These are phyloP conservation scores for Saccharomyces paradoxus DNA, from an alignment of 805 yeast species.

Conservation along the genomic window DNA sequence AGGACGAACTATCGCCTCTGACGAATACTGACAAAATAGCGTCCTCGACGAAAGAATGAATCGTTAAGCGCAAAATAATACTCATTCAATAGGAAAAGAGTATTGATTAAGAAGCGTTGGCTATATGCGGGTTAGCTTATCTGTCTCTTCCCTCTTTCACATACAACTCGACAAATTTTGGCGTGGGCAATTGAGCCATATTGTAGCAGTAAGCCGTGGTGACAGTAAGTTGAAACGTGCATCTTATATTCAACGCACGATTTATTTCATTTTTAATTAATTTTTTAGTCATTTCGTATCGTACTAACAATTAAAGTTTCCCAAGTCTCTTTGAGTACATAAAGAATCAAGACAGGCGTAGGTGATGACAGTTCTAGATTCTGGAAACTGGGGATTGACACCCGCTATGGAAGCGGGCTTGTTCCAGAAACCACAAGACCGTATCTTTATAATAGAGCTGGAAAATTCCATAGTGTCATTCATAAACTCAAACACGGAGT, in stretches of 20 bases:
- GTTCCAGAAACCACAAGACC: conserved; percentile 36
- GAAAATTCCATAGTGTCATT: conserved; percentile 43
- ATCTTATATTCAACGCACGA: neutral
- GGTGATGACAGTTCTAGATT: neutral
- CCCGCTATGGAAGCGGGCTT: conserved; percentile 35
- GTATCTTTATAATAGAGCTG: conserved; percentile 41
- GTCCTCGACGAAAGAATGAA: neutral
- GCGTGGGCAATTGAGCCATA: neutral
- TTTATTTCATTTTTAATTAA: neutral
- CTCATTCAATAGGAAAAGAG: neutral
- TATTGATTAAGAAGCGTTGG: neutral
- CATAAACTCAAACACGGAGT: conserved; percentile 34
- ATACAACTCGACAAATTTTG: neutral
- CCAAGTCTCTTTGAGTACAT: neutral
- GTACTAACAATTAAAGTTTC: neutral
- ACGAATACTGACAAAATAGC: neutral
- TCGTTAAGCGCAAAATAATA: neutral
- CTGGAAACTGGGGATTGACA: conserved; percentile 14
- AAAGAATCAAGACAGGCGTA: neutral
- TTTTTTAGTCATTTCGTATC: neutral
- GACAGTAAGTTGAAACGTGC: neutral
- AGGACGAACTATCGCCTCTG: neutral
- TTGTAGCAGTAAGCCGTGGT: neutral
- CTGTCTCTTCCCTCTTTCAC: neutral
- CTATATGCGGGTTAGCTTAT: neutral